Evolutionary conservation across 2,329 filamentous ascomycete species (phyloP), one percentile per base, ranked within the genome.

Genomic region (Alternaria hordeiaustralica): DNA sequence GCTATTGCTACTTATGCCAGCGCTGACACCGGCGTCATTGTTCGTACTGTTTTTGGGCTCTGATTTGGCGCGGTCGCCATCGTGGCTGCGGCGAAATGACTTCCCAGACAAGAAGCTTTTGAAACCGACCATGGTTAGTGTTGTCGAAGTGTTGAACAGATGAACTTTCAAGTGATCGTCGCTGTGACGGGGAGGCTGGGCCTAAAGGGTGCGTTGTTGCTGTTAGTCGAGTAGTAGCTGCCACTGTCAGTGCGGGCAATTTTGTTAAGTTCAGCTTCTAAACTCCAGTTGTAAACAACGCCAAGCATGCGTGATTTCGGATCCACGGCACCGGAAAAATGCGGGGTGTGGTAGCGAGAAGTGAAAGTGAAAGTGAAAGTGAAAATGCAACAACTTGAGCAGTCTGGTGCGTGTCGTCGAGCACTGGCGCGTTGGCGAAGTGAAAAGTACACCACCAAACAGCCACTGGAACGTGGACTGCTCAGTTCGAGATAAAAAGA

Each of bases 81-180:
- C 30, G 15, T 26, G 21, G 12, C 43, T 44, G 28, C 23, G 21
- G 18, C 55, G 23, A 13, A 33, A 50, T 15, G 1, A 41, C 20
- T 33, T 41, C 5, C 47, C 44, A 21, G 49, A 55, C 20, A 63
- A n/a, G 13, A 63, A 50, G 20, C 25, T 15, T n/a, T 30, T 55
- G 45, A 55, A 41, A 78, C 88, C 47, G 33, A 76, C 88, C 4
- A 84, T 73, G 84, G 6, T 85, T n/a, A 18, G n/a, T 43, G 51
- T 15, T 26, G 4, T 49, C 26, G 5, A 5, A 25, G 4, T 43
- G 1, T 18, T 41, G 36, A 11, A 18, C 3, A 18, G n/a, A 6
- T 41, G 15, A 41, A 10, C 9, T 41, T 10, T 41, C 8, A 21
- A 18, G 26, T 23, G 50, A 12, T 41, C 11, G 7, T 41, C 13